Conservation (phyloP, 2,329 filamentous ascomycete genomes). For the Diaporthe caulivora region DNA sequence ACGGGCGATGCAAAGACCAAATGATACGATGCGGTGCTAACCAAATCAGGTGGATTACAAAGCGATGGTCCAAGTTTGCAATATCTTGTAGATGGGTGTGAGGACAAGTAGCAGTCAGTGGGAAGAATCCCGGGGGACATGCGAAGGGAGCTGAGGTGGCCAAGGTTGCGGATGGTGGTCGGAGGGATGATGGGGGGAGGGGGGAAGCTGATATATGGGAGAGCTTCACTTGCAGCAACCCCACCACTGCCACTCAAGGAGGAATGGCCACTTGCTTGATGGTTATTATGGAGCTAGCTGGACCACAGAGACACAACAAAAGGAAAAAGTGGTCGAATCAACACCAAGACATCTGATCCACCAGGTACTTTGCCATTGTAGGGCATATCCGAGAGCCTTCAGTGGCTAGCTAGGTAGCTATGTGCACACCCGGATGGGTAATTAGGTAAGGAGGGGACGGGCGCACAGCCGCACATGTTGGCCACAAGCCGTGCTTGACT, state of each 20-base stretch:
- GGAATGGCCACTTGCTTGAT: slow-evolving; percentile 15
- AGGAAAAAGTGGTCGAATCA: slow-evolving; percentile 22
- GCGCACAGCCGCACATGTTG: slow-evolving; percentile 20
- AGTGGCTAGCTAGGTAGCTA: slow-evolving; percentile 18
- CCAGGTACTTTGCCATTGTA: slow-evolving; percentile 24
- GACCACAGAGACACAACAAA: slow-evolving; percentile 27
- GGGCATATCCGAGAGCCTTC: slow-evolving; percentile 29
- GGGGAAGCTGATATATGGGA: slow-evolving; percentile 36
- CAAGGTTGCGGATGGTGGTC: slow-evolving; percentile 15
- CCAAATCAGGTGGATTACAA: slow-evolving; percentile 34
- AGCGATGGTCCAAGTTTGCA: slow-evolving; percentile 33
- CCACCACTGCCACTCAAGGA: not conserved
- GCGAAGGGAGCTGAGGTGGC: slow-evolving; percentile 21
- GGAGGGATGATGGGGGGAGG: slow-evolving; percentile 6
- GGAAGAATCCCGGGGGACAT: not conserved
- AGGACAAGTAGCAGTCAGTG: slow-evolving; percentile 15
- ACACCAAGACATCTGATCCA: slow-evolving; percentile 30
- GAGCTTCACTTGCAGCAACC: slow-evolving; percentile 14
- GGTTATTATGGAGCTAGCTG: slow-evolving; percentile 15
- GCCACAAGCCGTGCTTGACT: slow-evolving; percentile 10
- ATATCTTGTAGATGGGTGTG: not conserved
- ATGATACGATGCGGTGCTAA: slow-evolving; percentile 24
- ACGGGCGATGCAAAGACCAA: slow-evolving; percentile 30
- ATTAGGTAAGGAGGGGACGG: not conserved
- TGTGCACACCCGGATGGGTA: slow-evolving; percentile 6